Base-by-base conservation (phyloP, 768 basidiomycete genomes). In the Lactarius pseudohatsudake region DNA sequence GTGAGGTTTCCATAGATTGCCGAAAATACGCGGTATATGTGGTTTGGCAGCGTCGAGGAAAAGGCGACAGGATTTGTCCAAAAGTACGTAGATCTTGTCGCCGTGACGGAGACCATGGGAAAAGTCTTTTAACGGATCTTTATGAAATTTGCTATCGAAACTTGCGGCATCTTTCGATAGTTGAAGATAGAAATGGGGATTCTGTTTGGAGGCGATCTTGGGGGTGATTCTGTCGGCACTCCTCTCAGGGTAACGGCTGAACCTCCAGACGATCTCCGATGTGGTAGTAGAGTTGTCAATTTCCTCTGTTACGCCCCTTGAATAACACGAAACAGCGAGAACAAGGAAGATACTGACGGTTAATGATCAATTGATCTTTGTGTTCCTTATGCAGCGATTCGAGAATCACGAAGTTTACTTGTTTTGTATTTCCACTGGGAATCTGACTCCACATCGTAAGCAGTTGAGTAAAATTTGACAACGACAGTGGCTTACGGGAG, bases 1-100 rank as follows among this genome's bases (percentile, higher is more conserved):
- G 1, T 34, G 28, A 18, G 64, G 64, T 28, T 56, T 54, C 64
- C 64, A 65, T 26, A 65, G 5, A 16, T 65, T 65, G 9, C 64
- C 64, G 18, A 62, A 62, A 30, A 54, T 22, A 9, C 61, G 50
- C 18, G 36, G 61, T 26, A 22, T 50, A 11, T n/a, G n/a, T 13
- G 38, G 38, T 40, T 32, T 10, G 20, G 32, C 20, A 5, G 10
- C 53, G 38, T 55, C 36, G 32, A 62, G 53, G 28, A 38, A 55
- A 26, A 62, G 36, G 15, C 50, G 61, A 26, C 36, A 54, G 53
- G 36, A 26, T 20, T 55, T 53, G 38, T 62, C 53, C 18, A 30
- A 1, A 8, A 62, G 36, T 41, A 62, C 10, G 22, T 53, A 55
- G 20, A 62, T 36, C 4, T 54, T 62, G 10, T 9, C 53, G 8